Base-by-base conservation (phyloP, 2,329 filamentous ascomycete species). In the Cytospora chrysosperma region DNA sequence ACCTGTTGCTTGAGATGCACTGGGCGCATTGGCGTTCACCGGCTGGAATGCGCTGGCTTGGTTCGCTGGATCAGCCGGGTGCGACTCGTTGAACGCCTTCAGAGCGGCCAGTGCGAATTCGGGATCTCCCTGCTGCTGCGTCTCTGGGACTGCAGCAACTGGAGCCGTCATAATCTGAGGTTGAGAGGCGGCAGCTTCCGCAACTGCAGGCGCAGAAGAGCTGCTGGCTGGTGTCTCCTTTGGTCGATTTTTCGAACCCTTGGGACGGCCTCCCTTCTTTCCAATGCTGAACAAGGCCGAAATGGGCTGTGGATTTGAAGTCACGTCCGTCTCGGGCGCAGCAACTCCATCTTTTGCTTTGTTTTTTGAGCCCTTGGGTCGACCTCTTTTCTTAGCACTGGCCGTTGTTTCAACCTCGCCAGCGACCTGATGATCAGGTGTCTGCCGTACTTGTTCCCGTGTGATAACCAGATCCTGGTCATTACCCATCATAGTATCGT, bases 351-450 rank as follows among this genome's bases (percentile, higher is more conserved):
- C 74, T 65, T 78, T 81, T 3, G 78, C 75, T 3, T 79, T 76
- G 65, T 83, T 84, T 64, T 80, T 82, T 1, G 82, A 84, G 0
- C 82, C 82, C 64, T 83, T 83, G 0, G 82, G 82, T 34, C 82
- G 76, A 7, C 82, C 79, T 61, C 79, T 74, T 56, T 75, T 79
- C 69, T 76, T 81, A 1, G 69, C 65, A 50, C 67, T 71, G 3
- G 74, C 62, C 10, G 63, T 67, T 10, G 63, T 67, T 24, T 67
- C 69, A 21, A 55, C 21, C 1, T 61, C 67, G 15, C 43, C 30
- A 13, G 21, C 34, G n/a, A n/a, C 26, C 8, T 52, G 51, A n/a
- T 47, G 24, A 2, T 59, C 62, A 4, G 65, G 59, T 26, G 56
- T 15, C 27, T 59, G 54, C 26, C 30, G 40, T 30, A n/a, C 32